A percentile compares a stretch with the other conserved stretches of the same genome.
Conservation (phyloP, 2,329 filamentous ascomycete genomes). For the Malbranchea cinnamomea region DNA sequence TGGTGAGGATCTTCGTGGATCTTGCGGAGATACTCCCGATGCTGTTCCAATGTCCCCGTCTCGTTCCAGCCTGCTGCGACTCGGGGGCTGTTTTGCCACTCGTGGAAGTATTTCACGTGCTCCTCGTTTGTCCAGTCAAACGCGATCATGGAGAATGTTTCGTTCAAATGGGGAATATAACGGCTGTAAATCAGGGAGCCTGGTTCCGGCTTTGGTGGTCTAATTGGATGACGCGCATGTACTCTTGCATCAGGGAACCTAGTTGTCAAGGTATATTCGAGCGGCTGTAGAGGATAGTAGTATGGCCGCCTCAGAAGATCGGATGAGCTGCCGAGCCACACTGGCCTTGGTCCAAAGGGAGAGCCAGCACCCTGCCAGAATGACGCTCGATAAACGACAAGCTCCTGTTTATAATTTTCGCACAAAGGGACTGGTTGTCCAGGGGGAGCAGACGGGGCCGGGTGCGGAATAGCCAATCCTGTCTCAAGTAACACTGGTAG, state of each 20-base stretch:
- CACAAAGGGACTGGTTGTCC: slow-evolving; percentile 13
- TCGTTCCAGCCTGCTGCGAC: slow-evolving; percentile 70
- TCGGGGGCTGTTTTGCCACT: slow-evolving; percentile 72
- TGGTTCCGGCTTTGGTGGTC: slow-evolving; percentile 55
- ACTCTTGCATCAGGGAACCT: slow-evolving; percentile 33
- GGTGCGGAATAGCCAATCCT: slow-evolving; percentile 32
- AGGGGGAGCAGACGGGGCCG: slow-evolving; percentile 12
- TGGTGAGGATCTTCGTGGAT: slow-evolving; percentile 59
- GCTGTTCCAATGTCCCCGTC: slow-evolving; percentile 59
- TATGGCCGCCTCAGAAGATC: slow-evolving; percentile 12
- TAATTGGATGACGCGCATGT: slow-evolving; percentile 54
- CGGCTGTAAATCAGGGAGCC: slow-evolving; percentile 62
- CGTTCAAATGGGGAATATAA: slow-evolving; percentile 59
- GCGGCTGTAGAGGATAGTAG: slow-evolving; percentile 18
- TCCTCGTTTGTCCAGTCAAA: slow-evolving; percentile 50
- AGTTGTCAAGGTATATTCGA: slow-evolving; percentile 31
- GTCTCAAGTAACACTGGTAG: too few relatives aligned
- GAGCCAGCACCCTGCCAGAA: slow-evolving; percentile 60
- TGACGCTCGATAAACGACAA: slow-evolving; percentile 38
- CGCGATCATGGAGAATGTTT: slow-evolving; percentile 65
- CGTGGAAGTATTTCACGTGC: slow-evolving; percentile 58
- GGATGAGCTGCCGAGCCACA: slow-evolving; percentile 40
- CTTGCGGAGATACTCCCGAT: slow-evolving; percentile 54
- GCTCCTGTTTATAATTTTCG: slow-evolving; percentile 23
- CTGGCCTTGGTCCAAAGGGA: slow-evolving; percentile 48